Evolutionary conservation across 169 alveolate genomes (phyloP), one percentile per base, ranked within the genome.

Genomic region (Theileria sp.): DNA sequence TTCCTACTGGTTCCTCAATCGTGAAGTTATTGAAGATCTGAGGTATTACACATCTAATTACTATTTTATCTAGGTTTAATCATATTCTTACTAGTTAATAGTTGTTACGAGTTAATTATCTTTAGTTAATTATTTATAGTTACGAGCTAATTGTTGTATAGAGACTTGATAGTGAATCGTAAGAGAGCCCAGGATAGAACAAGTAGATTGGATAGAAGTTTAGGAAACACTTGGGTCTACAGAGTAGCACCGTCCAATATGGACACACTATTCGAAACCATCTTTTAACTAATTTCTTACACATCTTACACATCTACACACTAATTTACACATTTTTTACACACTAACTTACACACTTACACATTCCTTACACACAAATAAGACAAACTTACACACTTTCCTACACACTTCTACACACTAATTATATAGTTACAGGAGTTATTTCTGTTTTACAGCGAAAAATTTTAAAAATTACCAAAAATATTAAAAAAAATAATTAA

Each of bases 201-300:
- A 0, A 77, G 94, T 17, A 79, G 92, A 36, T 81, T 93, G 19
- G 96, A 93, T 70, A 78, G 94, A 30, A 71, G 91, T 9, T 88
- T 77, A 62, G 96, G 95, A 6, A 93, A 93, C 77, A 93, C 93
- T 17, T 93, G 96, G 96, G 94, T 89, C 17, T 92, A 93, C 77
- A 71, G 93, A 34, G 93, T 92, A 62, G 95, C 95, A 7, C 95
- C 95, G 8, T 83, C 93, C 13, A 86, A 89, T 66, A 66, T 92
- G 15, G 77, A 91, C 30, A 81, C 95, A 3, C 79, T 87, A 56
- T 87, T 91, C 34, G 71, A 78, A 32, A 70, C 86, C 0, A 15
- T 78, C 3, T 49, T 78, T 17, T 69, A 71, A 1, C 5, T 32
- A 32, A n/a, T n/a, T n/a, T n/a, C n/a, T n/a, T n/a, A 25, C 28